Conservation (phyloP, 106 monocot genomes). For the Iris macrosiphon region DNA sequence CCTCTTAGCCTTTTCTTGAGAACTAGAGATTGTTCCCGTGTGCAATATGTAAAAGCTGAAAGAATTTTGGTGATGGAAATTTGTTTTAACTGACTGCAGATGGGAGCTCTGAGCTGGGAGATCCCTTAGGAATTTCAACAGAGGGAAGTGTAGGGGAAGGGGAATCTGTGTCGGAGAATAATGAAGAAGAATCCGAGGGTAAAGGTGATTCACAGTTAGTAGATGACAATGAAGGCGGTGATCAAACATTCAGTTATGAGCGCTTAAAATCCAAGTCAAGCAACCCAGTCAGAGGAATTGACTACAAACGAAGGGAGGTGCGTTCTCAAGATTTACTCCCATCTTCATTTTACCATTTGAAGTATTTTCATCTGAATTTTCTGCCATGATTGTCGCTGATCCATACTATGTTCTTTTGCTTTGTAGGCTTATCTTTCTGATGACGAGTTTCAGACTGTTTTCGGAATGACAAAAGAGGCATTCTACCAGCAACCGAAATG, state of each 20-base stretch:
- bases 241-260: slow-evolving; percentile 67
- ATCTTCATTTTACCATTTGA: too few relatives aligned
- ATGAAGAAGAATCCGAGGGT: slow-evolving; percentile 25
- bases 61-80: too few relatives aligned
- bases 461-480: slow-evolving; percentile 70
- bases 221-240: slow-evolving; percentile 28
- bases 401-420: background rate
- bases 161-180: slow-evolving; percentile 23
- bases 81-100: slow-evolving; percentile 25
- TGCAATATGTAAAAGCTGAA: too few relatives aligned
- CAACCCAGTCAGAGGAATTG: slow-evolving; percentile 74
- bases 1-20: too few relatives aligned
- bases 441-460: slow-evolving; percentile 59
- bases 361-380: too few relatives aligned
- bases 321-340: background rate
- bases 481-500: slow-evolving; percentile 84
- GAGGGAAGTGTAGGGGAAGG: slow-evolving; percentile 17
- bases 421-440: slow-evolving; percentile 80
- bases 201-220: slow-evolving; percentile 14
- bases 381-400: too few relatives aligned
- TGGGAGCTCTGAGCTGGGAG: slow-evolving; percentile 11
- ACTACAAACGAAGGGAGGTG: slow-evolving; percentile 88
- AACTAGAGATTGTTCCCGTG: too few relatives aligned
- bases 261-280: slow-evolving; percentile 65
- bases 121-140: slow-evolving; percentile 18